Base-by-base conservation (phyloP, 2,329 filamentous ascomycete species). In the Torrubiellomyces zombiae region DNA sequence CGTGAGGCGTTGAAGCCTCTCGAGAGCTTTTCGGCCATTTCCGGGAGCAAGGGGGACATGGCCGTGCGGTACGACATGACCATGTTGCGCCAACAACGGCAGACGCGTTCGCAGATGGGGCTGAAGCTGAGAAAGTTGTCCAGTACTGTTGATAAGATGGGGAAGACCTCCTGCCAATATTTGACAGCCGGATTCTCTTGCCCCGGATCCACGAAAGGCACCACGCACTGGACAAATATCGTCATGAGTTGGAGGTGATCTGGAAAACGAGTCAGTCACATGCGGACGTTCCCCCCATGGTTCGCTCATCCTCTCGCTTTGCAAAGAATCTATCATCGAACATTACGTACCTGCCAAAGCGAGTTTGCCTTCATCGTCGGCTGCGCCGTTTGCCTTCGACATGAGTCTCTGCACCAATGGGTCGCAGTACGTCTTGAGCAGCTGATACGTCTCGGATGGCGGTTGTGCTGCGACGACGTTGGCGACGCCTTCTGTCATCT, bases 31-130 rank as follows among this genome's bases (percentile, higher is more conserved):
- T 86, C 79, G 11, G 89, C 91, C 52, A 98, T 72, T 12, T 72
- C 67, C 1, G 79, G 78, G 21, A 98, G 63, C 22, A 98, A 56
- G 14, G 86, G 83, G 9, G 77, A 70, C 60, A 91, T 92, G 25
- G 78, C 78, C 3, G 77, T 89, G 36, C 89, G 72, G 51, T 95
- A 95, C 0, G 85, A 93, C 30, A 95, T 82, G 19, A 98, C 71
- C 80, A 95, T 94, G 47, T 86, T 79, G 34, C 91, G 72, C 83
- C 86, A 98, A 59, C 81, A 94, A 33, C 86, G 72, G 51, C 86
- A 95, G 14, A 98, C 71, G 20, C 86, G 68, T 57, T 98, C 89
- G 36, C 91, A 77, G 30, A 98, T 91, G 4, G 89, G 86, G 9
- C 75, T 65, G 38, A 85, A 94, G 38, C 67, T 60, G 32, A 85